These are phyloP conservation scores for Catharanthus roseus DNA, from an alignment of 257 asterid species.

Conservation along the genomic window DNA sequence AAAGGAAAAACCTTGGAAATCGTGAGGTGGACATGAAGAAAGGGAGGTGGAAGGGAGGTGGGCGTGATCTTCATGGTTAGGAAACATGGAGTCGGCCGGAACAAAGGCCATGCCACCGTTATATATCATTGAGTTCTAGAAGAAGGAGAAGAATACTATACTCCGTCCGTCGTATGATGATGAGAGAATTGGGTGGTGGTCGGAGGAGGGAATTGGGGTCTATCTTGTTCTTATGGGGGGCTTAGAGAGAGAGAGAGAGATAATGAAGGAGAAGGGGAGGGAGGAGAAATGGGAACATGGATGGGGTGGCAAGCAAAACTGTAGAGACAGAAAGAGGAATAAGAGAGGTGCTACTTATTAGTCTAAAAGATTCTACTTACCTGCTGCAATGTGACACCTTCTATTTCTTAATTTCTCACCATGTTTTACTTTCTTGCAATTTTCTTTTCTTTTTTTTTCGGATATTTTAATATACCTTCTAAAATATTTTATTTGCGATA, in stretches of 20 bases:
- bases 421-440: not conserved
- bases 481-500: too few species aligned
- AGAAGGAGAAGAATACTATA: too few species aligned
- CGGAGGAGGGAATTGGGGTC: not conserved
- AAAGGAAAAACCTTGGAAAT: slow-evolving; percentile 47
- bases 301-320: slow-evolving; percentile 64
- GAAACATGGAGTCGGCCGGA: slow-evolving; percentile 48
- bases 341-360: slow-evolving; percentile 45
- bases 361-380: slow-evolving; percentile 30
- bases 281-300: slow-evolving; percentile 21
- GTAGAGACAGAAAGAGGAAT: slow-evolving; percentile 30
- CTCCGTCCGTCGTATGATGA: too few species aligned
- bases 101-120: slow-evolving; percentile 40
- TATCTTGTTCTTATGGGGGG: slow-evolving; percentile 7
- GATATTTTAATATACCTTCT: too few species aligned
- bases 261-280: slow-evolving; percentile 8
- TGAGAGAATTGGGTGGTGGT: slow-evolving; percentile 4
- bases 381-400: slow-evolving; percentile 35
- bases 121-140: too few species aligned
- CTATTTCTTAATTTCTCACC: slow-evolving; percentile 8
- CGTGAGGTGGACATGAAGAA: slow-evolving; percentile 43
- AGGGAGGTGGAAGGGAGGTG: slow-evolving; percentile 29
- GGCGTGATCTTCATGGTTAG: slow-evolving; percentile 37
- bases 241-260: slow-evolving; percentile 10
- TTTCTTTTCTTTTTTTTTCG: too few species aligned